Conservation (phyloP, 495 filamentous ascomycete species). For the Xeromyces bisporus region DNA sequence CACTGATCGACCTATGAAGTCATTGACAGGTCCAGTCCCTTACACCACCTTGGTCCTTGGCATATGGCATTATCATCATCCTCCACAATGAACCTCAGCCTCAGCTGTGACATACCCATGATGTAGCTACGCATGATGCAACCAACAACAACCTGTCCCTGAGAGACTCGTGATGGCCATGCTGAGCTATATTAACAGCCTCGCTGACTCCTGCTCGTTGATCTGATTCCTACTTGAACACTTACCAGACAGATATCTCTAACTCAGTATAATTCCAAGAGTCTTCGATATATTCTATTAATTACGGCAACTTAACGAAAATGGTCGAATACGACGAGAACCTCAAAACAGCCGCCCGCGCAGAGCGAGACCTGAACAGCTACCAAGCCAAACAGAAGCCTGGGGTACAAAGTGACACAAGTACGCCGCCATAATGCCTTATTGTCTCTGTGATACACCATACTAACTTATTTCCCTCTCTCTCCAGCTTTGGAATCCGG, state of each 20-base stretch:
- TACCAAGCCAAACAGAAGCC: constrained; percentile 32
- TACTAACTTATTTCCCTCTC: neutral
- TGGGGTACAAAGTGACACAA: constrained; percentile 26
- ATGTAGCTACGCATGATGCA: constrained; percentile 26
- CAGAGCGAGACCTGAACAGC: constrained; percentile 38
- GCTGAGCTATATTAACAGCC: no score
- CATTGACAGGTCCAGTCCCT: no score
- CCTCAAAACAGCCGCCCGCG: constrained; percentile 22
- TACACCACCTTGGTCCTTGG: neutral
- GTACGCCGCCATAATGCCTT: constrained; percentile 13
- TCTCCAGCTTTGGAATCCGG: constrained; percentile 34
- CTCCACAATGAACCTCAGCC: no score
- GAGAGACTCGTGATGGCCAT: no score
- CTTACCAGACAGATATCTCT: neutral
- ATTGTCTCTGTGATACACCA: neutral
- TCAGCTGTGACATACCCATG: constrained; percentile 21
- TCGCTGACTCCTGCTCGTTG: neutral
- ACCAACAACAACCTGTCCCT: constrained; percentile 2
- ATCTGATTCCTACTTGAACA: neutral
- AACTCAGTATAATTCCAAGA: neutral
- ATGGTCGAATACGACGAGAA: constrained; percentile 21
- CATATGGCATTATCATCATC: neutral
- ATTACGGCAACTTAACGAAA: neutral
- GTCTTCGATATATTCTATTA: constrained; percentile 9
- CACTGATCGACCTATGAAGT: no score